Evolutionary conservation across 495 filamentous ascomycete genomes (phyloP), one percentile per base, ranked within the genome.

Genomic region (Talaromyces thailandensis): DNA sequence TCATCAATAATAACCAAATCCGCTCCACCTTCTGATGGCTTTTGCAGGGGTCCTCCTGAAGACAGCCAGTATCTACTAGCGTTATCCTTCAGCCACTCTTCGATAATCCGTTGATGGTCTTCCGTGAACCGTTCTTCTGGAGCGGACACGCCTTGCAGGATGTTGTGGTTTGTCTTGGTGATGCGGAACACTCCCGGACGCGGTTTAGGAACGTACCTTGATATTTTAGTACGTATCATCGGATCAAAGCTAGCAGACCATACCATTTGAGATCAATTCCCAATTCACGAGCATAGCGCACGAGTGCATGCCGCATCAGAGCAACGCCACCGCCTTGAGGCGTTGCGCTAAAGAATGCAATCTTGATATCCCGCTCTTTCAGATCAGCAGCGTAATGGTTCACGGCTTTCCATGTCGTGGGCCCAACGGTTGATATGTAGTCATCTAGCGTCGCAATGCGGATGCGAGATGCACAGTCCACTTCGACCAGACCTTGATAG

Each of bases 81-180:
- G 69, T 93, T 94, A 21, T 88, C 82, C n/a, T 79, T 75, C 62
- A 90, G 86, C 91, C 92, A 96, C 18, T 87, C 84, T 8, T 75
- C 77, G 32, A 94, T 79, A 9, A 76, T 70, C 29, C 78, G 71
- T 65, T 85, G 84, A 60, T 90, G 83, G 6, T 88, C 81, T 8
- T 72, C 63, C 4, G 76, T 82, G 18, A 94, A 76, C 9, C 85
- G 82, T 58, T 89, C 82, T 1, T 80, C 78, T 0, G 84, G 82
- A 26, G 79, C 74, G 31, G 84, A 83, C 25, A 93, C 90, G 21
- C 91, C 91, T 76, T 96, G 91, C 3, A 96, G 85, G 67, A 94
- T 94, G 69, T 96, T 96, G 81, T 96, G 91, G 66, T 92, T 89
- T 55, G 86, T 92, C 74, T 96, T 96, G 61, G 91, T 96, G 63